Conservation (phyloP, 352 stramenopile species). For the Globisporangium solare region DNA sequence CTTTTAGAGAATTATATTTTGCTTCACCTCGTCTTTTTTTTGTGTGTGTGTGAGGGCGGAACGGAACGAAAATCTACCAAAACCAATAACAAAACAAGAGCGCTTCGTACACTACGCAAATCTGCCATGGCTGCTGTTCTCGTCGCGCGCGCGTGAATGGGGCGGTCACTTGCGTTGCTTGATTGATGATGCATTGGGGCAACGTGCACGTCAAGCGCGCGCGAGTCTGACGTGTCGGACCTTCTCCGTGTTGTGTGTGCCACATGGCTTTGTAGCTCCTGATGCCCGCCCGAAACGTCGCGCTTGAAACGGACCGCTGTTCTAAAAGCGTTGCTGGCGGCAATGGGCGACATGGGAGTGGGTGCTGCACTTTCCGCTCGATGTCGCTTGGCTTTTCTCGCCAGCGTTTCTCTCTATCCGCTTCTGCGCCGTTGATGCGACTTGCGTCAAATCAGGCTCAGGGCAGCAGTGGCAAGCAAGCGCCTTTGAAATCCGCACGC, state of each 20-base stretch:
- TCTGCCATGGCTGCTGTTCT: neutral
- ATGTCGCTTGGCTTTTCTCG: neutral
- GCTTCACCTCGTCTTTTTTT: slow-evolving; percentile 1
- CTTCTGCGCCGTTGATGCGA: too few relatives aligned
- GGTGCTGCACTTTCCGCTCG: neutral
- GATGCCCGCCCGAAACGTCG: neutral
- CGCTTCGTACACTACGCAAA: neutral
- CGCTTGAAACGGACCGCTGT: neutral
- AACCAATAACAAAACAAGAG: neutral
- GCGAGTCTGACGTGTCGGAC: too few relatives aligned
- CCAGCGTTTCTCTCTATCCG: neutral
- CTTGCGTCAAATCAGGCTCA: too few relatives aligned
- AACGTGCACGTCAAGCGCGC: too few relatives aligned
- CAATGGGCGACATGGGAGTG: neutral
- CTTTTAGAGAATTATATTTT: slow-evolving; percentile 46
- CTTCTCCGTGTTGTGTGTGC: too few relatives aligned
- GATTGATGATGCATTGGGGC: too few relatives aligned
- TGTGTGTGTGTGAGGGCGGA: slow-evolving; percentile 9
- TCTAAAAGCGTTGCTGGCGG: neutral
- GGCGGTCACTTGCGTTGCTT: too few relatives aligned
- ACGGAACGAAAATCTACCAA: neutral
- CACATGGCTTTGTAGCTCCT: neutral
- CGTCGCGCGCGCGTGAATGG: neutral
- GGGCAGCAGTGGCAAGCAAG: too few relatives aligned
- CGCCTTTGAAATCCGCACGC: too few relatives aligned